A percentile compares a stretch with the other conserved stretches of the same genome.
These are phyloP conservation scores for Fusarium sp. DNA, from an alignment of 2,329 filamentous ascomycete genomes.

Conservation along the genomic window DNA sequence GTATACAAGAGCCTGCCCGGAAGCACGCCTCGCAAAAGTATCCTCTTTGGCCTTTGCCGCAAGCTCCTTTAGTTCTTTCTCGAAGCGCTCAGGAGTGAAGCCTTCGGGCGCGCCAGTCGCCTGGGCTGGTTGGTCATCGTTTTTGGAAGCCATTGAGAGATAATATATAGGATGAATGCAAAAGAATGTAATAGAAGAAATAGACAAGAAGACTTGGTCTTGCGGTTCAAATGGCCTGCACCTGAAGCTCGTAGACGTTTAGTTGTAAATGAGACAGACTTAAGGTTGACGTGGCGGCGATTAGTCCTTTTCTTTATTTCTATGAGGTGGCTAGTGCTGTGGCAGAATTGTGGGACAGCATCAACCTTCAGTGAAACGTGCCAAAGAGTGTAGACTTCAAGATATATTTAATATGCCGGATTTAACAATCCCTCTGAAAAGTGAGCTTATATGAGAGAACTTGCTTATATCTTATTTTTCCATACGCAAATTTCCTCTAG, in stretches of 20 bases:
- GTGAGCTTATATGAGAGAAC: neutral
- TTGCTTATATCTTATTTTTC: neutral
- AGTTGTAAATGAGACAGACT: constrained; percentile 32
- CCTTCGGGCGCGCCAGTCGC: constrained; percentile 45
- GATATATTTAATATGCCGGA: neutral
- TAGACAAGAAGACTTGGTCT: constrained; percentile 3
- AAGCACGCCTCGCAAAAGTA: constrained; percentile 48
- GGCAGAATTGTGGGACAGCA: constrained; percentile 22
- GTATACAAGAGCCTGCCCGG: constrained; percentile 56
- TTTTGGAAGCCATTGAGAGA: constrained; percentile 40
- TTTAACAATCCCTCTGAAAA: neutral
- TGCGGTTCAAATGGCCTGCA: constrained; percentile 49
- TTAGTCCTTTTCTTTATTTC: constrained; percentile 24
- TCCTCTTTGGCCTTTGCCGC: constrained; percentile 56
- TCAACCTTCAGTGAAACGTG: neutral
- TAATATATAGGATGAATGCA: neutral
- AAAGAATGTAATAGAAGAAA: constrained; percentile 23
- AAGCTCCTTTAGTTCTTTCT: constrained; percentile 64
- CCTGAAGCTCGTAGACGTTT: constrained; percentile 46
- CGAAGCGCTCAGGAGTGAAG: constrained; percentile 64
- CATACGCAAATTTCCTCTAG: neutral
- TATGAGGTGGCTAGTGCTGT: constrained; percentile 39
- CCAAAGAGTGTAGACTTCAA: neutral
- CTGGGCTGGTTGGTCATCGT: constrained; percentile 26
- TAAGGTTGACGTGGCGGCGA: constrained; percentile 41